phyloP scores from a whole-genome alignment of 2,329 filamentous ascomycete genomes.

The Nemania serpens region DNA sequence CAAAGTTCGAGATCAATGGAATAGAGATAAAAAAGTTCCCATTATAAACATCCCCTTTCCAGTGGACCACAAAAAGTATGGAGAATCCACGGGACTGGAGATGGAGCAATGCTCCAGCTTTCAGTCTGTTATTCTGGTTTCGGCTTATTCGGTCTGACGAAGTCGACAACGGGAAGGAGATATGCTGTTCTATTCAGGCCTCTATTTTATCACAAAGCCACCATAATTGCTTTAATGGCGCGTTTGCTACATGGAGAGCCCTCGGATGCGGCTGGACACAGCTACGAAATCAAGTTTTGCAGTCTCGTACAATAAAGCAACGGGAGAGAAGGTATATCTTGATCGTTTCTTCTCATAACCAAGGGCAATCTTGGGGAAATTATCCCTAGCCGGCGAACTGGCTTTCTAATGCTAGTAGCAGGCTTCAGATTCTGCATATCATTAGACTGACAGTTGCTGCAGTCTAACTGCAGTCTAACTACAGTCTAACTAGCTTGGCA shows the following conservation, averaged over 20 bases:
- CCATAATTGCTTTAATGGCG: constrained; percentile 7
- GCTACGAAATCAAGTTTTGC: background rate
- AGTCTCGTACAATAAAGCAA: background rate
- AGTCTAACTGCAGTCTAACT: background rate
- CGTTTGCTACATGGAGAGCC: constrained; percentile 1
- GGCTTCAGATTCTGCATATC: too few relatives aligned
- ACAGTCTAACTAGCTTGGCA: background rate
- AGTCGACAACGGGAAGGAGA: constrained; percentile 6
- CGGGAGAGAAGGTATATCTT: background rate
- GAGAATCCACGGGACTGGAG: background rate
- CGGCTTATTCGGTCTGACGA: constrained; percentile 7
- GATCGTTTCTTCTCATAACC: background rate
- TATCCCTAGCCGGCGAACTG: background rate
- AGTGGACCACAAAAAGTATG: too few relatives aligned
- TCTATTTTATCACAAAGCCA: constrained; percentile 2
- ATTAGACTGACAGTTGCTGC: background rate
- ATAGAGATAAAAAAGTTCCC: background rate
- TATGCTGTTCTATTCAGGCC: background rate
- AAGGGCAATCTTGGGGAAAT: too few relatives aligned
- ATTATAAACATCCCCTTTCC: too few relatives aligned
- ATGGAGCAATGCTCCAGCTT: constrained; percentile 15
- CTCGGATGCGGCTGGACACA: constrained; percentile 5
- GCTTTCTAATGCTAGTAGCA: background rate
- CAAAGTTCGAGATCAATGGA: background rate
- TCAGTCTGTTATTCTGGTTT: background rate